Evolutionary conservation across 768 basidiomycete genomes (phyloP).

Genomic region (Tephrocybe sp.): DNA sequence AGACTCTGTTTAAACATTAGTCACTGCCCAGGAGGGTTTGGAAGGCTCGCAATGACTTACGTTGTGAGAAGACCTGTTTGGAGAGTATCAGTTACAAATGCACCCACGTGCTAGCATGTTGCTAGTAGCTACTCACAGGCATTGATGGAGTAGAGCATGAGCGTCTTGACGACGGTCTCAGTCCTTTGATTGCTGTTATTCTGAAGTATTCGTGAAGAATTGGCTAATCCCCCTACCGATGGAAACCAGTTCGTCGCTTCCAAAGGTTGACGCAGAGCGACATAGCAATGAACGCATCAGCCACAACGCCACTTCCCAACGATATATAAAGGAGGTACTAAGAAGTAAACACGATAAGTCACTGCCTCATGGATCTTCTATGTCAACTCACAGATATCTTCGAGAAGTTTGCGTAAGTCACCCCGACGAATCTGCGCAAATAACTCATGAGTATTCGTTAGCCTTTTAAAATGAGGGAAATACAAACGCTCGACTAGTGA

Average conservation of each 20-base stretch:
- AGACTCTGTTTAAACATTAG: neutral
- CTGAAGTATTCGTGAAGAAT: too few species aligned
- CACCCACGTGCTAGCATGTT: neutral
- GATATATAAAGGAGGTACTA: conserved; percentile 16
- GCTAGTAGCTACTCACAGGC: conserved; percentile 7
- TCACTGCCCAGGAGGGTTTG: neutral
- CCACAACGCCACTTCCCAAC: conserved; percentile 9
- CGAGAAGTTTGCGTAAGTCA: conserved; percentile 3
- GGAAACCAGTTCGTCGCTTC: conserved; percentile 6
- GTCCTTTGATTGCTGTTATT: neutral
- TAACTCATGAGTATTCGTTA: too few species aligned
- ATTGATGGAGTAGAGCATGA: conserved; percentile 13
- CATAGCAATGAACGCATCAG: conserved; percentile 12
- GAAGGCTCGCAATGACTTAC: neutral
- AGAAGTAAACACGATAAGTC: neutral
- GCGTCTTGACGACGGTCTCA: conserved; percentile 5
- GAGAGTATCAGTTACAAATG: neutral
- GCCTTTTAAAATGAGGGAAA: neutral
- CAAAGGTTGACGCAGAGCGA: conserved; percentile 9
- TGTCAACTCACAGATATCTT: conserved; percentile 6
- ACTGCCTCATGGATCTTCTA: neutral
- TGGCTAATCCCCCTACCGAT: conserved; percentile 2
- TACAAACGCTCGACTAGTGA: conserved; percentile 6
- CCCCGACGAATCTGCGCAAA: neutral
- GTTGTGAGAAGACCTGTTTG: conserved; percentile 12